A percentile compares a stretch with the other conserved stretches of the same genome.
These are phyloP conservation scores for Manihot esculenta DNA, from an alignment of 441 rosid genomes.

Conservation along the genomic window DNA sequence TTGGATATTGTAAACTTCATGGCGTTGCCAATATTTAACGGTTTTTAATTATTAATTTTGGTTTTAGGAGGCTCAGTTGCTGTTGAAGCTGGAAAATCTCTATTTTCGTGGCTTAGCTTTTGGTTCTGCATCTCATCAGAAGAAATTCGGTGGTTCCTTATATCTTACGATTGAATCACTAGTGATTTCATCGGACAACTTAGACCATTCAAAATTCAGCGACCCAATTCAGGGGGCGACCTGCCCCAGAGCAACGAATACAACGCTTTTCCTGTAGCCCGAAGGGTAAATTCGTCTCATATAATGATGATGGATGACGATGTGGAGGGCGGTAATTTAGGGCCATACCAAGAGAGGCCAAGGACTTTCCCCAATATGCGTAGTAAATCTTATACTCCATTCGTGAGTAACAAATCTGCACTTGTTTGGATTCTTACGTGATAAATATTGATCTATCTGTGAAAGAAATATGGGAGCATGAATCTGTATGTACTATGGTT, in stretches of 20 bases:
- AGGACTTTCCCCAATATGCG: slow-evolving; percentile 96
- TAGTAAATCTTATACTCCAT: slow-evolving; percentile 67
- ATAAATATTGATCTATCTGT: neutral
- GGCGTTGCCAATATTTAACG: neutral
- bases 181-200: slow-evolving; percentile 25
- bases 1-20: neutral
- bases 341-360: slow-evolving; percentile 72
- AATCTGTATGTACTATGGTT: neutral
- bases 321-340: slow-evolving; percentile 71
- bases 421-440: neutral
- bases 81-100: neutral
- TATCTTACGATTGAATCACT: slow-evolving; percentile 19
- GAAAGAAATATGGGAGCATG: neutral
- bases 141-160: neutral
- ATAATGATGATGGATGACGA: slow-evolving; percentile 87
- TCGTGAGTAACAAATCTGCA: slow-evolving; percentile 41
- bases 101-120: neutral
- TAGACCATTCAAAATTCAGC: slow-evolving; percentile 49
- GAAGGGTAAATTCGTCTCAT: slow-evolving; percentile 49
- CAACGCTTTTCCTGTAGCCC: slow-evolving; percentile 40
- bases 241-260: slow-evolving; percentile 58
- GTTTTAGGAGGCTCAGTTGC: neutral
- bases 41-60: neutral
- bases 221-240: slow-evolving; percentile 64
- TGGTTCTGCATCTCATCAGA: slow-evolving; percentile 11